Evolutionary conservation across 305 asterid genomes (phyloP).

Genomic region (Fraxinus sp.): DNA sequence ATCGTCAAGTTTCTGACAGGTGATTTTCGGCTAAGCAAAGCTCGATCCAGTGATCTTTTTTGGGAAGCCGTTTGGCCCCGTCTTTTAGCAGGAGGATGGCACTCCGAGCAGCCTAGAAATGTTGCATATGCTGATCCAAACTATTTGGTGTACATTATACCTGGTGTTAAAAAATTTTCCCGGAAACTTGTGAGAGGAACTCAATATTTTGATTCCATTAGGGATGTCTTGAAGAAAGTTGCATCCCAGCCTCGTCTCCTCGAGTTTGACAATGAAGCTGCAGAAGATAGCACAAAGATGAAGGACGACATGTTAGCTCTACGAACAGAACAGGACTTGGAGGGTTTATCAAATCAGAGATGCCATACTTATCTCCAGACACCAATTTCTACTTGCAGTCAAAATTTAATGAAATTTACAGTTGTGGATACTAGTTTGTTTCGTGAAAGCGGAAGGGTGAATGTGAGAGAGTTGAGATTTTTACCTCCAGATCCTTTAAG

Average conservation of each 20-base stretch:
- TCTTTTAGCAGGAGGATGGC: conserved; percentile 81
- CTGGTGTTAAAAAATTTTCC: conserved; percentile 62
- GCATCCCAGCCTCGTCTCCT: conserved; percentile 63
- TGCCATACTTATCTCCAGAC: conserved; percentile 64
- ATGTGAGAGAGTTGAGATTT: conserved; percentile 47
- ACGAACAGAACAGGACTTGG: background rate
- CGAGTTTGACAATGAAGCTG: conserved; percentile 48
- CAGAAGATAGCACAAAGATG: conserved; percentile 30
- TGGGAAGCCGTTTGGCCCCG: conserved; percentile 97
- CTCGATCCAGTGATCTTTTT: conserved; percentile 63
- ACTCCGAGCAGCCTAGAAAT: conserved; percentile 62
- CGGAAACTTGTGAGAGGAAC: conserved; percentile 54
- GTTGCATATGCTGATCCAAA: conserved; percentile 38
- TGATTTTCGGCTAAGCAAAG: conserved; percentile 69
- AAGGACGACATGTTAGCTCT: background rate
- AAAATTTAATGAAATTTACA: conserved; percentile 45
- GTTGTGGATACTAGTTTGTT: conserved; percentile 61
- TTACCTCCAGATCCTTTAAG: background rate
- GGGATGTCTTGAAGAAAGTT: conserved; percentile 69
- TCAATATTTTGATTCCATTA: conserved; percentile 66
- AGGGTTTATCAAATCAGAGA: conserved; percentile 30
- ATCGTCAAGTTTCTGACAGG: conserved; percentile 60
- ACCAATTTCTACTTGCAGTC: conserved; percentile 47
- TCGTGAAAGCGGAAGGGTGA: conserved; percentile 30
- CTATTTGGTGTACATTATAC: conserved; percentile 62